Evolutionary conservation across 179 eudicot species (phyloP).

Genomic region (Carnegiea gigantea): DNA sequence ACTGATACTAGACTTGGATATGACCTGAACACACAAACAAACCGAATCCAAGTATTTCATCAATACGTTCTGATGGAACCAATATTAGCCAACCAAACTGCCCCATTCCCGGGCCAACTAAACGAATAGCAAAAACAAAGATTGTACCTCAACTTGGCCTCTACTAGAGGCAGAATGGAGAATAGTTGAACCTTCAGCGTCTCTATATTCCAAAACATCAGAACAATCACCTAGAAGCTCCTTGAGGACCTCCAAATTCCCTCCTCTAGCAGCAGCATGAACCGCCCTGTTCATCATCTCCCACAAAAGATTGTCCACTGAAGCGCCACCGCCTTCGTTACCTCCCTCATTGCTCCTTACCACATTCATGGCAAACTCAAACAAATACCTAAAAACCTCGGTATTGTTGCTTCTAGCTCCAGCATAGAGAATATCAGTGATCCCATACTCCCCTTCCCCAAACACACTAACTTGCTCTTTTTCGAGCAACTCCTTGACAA

Average conservation of each 20-base stretch:
- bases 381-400: constrained; percentile 64
- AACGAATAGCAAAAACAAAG: background rate
- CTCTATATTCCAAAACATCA: constrained; percentile 69
- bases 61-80: background rate
- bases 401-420: constrained; percentile 72
- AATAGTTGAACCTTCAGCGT: constrained; percentile 62
- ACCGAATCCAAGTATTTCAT: background rate
- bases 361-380: constrained; percentile 39
- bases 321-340: constrained; percentile 24
- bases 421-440: constrained; percentile 72
- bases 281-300: constrained; percentile 67
- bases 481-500: constrained; percentile 59
- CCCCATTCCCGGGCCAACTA: background rate
- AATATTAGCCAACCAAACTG: background rate
- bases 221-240: constrained; percentile 50
- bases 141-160: constrained; percentile 70
- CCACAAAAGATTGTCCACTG: constrained; percentile 39
- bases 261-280: constrained; percentile 78
- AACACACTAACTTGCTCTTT: constrained; percentile 61
- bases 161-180: constrained; percentile 73
- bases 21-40: background rate
- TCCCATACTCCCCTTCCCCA: constrained; percentile 91
- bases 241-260: constrained; percentile 59
- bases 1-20: background rate
- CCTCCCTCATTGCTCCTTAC: constrained; percentile 18